phyloP scores from a whole-genome alignment of 2,329 filamentous ascomycete species.

The Penicillium crustosum region DNA sequence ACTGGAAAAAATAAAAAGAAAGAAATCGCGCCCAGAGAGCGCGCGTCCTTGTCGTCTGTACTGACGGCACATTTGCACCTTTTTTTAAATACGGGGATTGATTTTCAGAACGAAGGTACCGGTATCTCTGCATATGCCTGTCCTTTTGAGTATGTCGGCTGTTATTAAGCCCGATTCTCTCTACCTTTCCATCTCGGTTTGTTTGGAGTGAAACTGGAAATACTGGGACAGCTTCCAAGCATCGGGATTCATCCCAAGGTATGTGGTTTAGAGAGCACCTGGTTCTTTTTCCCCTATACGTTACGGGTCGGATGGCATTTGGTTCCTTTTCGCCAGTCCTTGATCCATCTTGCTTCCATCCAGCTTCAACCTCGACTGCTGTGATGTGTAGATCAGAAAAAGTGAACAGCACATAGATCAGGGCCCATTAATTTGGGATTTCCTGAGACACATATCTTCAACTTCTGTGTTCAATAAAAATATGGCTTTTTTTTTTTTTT shows the following conservation, averaged over 20 bases:
- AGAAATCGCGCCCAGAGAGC: conserved; percentile 14
- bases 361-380: conserved; percentile 20
- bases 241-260: conserved; percentile 13
- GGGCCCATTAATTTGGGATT: conserved; percentile 13
- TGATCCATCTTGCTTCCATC: conserved; percentile 21
- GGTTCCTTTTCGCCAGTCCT: conserved; percentile 32
- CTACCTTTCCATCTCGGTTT: conserved; percentile 6
- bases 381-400: conserved; percentile 26
- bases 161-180: conserved; percentile 2
- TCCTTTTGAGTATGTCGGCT: background rate
- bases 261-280: conserved; percentile 1
- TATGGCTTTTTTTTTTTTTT: conserved; percentile 9
- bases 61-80: conserved; percentile 12
- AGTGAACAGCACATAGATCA: conserved; percentile 28
- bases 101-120: conserved; percentile 2
- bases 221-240: conserved; percentile 9
- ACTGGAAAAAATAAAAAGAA: background rate
- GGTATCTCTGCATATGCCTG: background rate
- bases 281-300: conserved; percentile 14
- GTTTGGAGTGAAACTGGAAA: conserved; percentile 3
- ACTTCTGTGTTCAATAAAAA: conserved; percentile 20
- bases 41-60: conserved; percentile 10
- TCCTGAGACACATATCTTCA: conserved; percentile 23
- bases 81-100: conserved; percentile 15
- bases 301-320: conserved; percentile 31